These are phyloP conservation scores for Neopestalotiopsis sp. DNA, from an alignment of 2,329 filamentous ascomycete species.

Conservation along the genomic window DNA sequence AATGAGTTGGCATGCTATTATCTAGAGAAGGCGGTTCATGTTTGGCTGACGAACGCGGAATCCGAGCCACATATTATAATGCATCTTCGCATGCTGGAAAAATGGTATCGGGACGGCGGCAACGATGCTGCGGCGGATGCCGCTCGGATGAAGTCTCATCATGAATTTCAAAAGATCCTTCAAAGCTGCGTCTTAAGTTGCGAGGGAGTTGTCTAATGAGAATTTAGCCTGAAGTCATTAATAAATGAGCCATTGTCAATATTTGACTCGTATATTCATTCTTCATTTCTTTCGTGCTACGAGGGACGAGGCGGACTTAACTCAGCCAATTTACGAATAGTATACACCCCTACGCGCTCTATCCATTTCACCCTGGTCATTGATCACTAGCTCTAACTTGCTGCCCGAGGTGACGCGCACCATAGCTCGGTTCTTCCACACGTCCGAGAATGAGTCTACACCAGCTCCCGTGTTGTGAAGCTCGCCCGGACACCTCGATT, in stretches of 20 bases:
- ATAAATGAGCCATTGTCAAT: too few relatives aligned
- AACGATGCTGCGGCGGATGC: too few relatives aligned
- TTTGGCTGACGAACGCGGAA: not conserved
- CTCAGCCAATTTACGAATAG: not conserved
- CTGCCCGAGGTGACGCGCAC: not conserved
- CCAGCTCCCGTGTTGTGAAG: not conserved
- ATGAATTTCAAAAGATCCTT: too few relatives aligned
- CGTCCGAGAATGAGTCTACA: not conserved
- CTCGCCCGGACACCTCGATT: not conserved
- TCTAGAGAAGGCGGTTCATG: not conserved
- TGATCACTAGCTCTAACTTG: not conserved
- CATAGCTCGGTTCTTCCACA: not conserved
- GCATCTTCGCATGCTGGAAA: not conserved
- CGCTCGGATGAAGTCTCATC: too few relatives aligned
- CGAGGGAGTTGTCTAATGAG: too few relatives aligned
- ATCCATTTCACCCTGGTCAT: not conserved
- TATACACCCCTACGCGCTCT: not conserved
- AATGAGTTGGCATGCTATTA: not conserved
- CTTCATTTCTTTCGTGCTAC: too few relatives aligned
- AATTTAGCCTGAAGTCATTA: too few relatives aligned
- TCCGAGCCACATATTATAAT: not conserved
- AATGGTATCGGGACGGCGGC: not conserved
- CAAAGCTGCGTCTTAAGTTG: too few relatives aligned
- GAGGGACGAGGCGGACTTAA: too few relatives aligned
- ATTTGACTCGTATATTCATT: too few relatives aligned